phyloP scores from a whole-genome alignment of 2,329 filamentous ascomycete species.

The Alternaria sp. region DNA sequence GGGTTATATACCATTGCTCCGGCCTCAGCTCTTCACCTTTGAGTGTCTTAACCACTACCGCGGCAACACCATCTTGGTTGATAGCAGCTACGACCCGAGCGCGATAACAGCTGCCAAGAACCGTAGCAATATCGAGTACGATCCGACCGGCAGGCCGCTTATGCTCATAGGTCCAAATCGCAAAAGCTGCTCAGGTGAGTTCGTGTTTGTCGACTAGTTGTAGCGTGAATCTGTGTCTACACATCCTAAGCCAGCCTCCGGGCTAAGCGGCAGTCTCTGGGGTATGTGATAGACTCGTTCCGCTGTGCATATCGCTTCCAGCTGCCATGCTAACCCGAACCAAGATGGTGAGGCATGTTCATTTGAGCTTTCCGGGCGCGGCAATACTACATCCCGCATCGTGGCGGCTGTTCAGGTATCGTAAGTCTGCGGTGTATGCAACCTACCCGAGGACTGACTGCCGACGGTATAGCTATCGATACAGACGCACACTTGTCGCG shows the following conservation, averaged over 20 bases:
- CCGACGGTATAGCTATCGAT: not conserved
- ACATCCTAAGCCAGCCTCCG: conserved; percentile 20
- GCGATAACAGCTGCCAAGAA: conserved; percentile 42
- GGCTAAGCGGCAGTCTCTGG: conserved; percentile 25
- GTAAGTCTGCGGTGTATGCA: conserved; percentile 16
- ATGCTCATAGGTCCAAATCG: conserved; percentile 36
- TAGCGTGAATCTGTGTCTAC: conserved; percentile 7
- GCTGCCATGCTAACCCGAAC: conserved; percentile 16
- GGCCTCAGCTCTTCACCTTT: conserved; percentile 21
- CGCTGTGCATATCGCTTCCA: conserved; percentile 16
- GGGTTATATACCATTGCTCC: conserved; percentile 45
- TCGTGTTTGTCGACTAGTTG: conserved; percentile 33
- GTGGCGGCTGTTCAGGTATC: conserved; percentile 16
- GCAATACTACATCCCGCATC: conserved; percentile 22
- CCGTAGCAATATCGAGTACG: conserved; percentile 45
- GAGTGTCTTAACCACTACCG: conserved; percentile 14
- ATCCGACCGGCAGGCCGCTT: conserved; percentile 43
- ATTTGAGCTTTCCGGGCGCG: conserved; percentile 24
- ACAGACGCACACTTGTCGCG: not conserved
- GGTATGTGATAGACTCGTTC: conserved; percentile 23
- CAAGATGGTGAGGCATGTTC: conserved; percentile 20
- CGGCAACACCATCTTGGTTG: conserved; percentile 25
- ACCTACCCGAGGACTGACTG: conserved; percentile 16
- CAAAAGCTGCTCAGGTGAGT: conserved; percentile 38
- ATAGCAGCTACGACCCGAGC: conserved; percentile 28